These are phyloP conservation scores for Aspergillus vadensis DNA, from an alignment of 2,329 filamentous ascomycete genomes.

Conservation along the genomic window DNA sequence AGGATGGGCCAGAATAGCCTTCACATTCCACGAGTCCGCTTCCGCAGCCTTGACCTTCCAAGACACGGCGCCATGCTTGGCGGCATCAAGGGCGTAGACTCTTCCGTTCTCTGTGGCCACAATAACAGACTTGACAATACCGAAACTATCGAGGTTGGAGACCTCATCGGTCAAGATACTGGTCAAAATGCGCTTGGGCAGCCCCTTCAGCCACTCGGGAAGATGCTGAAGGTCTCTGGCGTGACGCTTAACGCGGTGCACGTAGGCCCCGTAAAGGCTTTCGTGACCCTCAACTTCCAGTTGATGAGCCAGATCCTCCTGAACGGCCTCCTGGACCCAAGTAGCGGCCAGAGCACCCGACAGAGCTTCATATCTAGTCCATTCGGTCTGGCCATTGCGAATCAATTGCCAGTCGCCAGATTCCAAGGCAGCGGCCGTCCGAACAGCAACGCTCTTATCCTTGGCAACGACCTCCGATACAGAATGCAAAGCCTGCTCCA, in stretches of 20 bases:
- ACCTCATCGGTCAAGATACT: conserved; percentile 61
- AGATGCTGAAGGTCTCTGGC: conserved; percentile 71
- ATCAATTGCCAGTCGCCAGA: conserved; percentile 79
- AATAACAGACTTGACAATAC: conserved; percentile 82
- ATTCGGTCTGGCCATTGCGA: conserved; percentile 76
- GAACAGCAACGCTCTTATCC: conserved; percentile 70
- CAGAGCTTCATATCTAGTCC: conserved; percentile 80
- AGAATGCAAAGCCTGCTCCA: conserved; percentile 62
- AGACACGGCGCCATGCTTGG: conserved; percentile 69
- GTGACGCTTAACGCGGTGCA: conserved; percentile 83
- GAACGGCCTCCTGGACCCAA: conserved; percentile 75
- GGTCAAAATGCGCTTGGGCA: conserved; percentile 69
- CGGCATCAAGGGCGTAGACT: conserved; percentile 77
- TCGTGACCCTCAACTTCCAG: conserved; percentile 84
- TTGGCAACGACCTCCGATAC: conserved; percentile 82
- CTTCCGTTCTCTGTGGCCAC: conserved; percentile 78
- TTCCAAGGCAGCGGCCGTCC: conserved; percentile 68
- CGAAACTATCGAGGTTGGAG: conserved; percentile 64
- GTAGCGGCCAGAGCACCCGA: conserved; percentile 76
- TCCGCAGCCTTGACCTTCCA: conserved; percentile 72
- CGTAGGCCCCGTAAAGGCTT: conserved; percentile 77
- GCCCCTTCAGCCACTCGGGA: conserved; percentile 68
- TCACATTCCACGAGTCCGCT: conserved; percentile 66
- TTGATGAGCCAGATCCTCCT: conserved; percentile 74
- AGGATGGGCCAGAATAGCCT: conserved; percentile 66